Conservation (phyloP, 2,329 filamentous ascomycete species). For the Colletotrichum phormii region DNA sequence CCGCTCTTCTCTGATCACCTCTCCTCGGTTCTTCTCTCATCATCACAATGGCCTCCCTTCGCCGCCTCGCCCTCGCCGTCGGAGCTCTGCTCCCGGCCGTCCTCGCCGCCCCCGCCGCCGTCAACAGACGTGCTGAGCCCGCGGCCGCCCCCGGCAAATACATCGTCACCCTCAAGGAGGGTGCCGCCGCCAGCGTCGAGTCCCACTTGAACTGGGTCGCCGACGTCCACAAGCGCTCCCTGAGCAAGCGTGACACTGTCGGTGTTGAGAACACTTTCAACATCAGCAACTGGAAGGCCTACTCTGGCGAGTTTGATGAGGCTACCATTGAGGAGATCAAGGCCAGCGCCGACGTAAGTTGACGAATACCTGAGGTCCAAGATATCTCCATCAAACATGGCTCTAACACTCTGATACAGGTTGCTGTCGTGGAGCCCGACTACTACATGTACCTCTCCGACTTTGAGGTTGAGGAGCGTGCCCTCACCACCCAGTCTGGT, state of each 20-base stretch:
- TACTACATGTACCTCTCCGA: constrained; percentile 38
- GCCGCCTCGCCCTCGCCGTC: constrained; percentile 45
- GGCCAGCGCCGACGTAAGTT: constrained; percentile 52
- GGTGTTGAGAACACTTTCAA: constrained; percentile 37
- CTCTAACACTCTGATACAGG: constrained; percentile 42
- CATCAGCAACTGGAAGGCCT: constrained; percentile 52
- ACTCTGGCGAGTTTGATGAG: constrained; percentile 55
- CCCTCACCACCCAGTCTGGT: constrained; percentile 46
- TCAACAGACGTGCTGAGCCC: constrained; percentile 46
- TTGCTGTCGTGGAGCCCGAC: constrained; percentile 48
- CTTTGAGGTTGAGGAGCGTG: constrained; percentile 15
- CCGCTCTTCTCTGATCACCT: background rate
- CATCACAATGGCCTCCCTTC: constrained; percentile 45
- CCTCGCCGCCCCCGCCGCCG: constrained; percentile 28
- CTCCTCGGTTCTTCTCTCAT: background rate
- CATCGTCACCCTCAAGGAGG: constrained; percentile 57
- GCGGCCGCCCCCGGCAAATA: constrained; percentile 53
- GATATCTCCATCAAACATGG: background rate
- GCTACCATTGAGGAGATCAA: constrained; percentile 55
- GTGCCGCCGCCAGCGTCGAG: constrained; percentile 43
- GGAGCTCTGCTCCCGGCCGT: constrained; percentile 48
- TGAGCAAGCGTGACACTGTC: constrained; percentile 44
- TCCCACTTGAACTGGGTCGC: constrained; percentile 45
- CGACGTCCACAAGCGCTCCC: constrained; percentile 45
- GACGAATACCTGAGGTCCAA: too few relatives aligned